Evolutionary conservation across 495 filamentous ascomycete genomes (phyloP), one percentile per base, ranked within the genome.

Genomic region (Aspergillus asperescens): DNA sequence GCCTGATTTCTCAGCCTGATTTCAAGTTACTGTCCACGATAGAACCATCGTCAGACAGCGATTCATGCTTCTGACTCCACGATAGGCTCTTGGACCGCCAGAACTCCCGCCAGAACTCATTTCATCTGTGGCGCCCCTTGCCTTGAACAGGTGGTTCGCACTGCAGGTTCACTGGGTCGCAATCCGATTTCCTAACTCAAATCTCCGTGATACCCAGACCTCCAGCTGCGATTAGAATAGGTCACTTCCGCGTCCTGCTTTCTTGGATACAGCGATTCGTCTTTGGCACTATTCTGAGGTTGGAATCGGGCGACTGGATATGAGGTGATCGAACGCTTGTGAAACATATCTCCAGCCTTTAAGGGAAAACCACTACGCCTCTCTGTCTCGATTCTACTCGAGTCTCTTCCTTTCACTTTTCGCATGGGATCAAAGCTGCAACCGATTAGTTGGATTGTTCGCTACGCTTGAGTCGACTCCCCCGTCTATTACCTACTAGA

Each of bases 331-430:
- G 31, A 49, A 55, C 51, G 50, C 43, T 53, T 48, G 58, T 61
- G 58, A 57, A 57, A 61, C 58, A 55, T 55, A 24, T 52, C 51
- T 61, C 54, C 58, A 57, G 48, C 29, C 16, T 55, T 55, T 52
- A 61, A 47, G 55, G 58, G 54, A 40, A 41, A 50, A 47, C 28
- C 20, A 42, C 29, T 31, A 10, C 39, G 28, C 53, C 22, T 38
- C 35, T 25, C 20, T 27, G n/a, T 49, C 27, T 50, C 53, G 50
- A 43, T 51, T 48, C 42, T 38, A 47, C 49, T 27, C 32, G 29
- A 22, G 20, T 45, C 16, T 31, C 40, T 51, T 38, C 10, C 22
- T 48, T 50, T 29, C 18, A 12, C 16, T 25, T 37, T 22, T 27
- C 12, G 23, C 31, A 29, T 19, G 25, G 34, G n/a, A 16, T 5